Evolutionary conservation across 2,329 filamentous ascomycete species (phyloP).

Genomic region (Aureobasidium melanogenum): DNA sequence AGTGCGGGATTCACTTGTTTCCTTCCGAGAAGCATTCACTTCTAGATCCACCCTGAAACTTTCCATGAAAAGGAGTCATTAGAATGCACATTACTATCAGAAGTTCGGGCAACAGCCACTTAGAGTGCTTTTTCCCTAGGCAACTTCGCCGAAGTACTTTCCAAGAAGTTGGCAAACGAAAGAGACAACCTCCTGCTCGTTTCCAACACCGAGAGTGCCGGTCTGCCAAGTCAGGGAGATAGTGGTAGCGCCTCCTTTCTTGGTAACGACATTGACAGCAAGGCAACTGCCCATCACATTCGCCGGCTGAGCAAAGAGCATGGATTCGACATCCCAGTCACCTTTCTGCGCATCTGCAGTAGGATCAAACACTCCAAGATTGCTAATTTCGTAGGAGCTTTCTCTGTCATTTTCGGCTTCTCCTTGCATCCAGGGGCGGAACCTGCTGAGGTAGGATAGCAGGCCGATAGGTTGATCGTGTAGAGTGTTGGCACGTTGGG

Average conservation of each 20-base stretch:
- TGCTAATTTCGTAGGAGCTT: conserved; percentile 40
- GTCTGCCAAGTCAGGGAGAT: conserved; percentile 35
- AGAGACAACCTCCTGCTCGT: conserved; percentile 19
- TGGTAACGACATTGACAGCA: conserved; percentile 34
- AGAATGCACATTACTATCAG: not conserved
- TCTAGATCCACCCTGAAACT: too few relatives aligned
- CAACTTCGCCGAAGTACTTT: not conserved
- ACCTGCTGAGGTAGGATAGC: conserved; percentile 32
- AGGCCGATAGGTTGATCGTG: conserved; percentile 36
- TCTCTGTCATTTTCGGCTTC: conserved; percentile 33
- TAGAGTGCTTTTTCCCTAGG: not conserved
- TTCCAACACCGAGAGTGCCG: conserved; percentile 31
- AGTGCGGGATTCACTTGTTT: too few relatives aligned
- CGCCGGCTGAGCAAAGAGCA: conserved; percentile 39
- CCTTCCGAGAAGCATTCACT: too few relatives aligned
- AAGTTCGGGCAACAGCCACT: not conserved
- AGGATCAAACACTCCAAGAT: conserved; percentile 32
- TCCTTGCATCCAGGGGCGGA: conserved; percentile 31
- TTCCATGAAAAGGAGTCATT: too few relatives aligned
- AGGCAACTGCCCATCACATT: conserved; percentile 30
- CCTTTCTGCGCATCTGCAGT: not conserved
- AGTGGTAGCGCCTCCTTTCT: conserved; percentile 31
- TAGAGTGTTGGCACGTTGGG: conserved; percentile 23
- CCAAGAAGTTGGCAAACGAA: conserved; percentile 18
- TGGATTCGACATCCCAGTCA: conserved; percentile 23